phyloP scores from a whole-genome alignment of 345 rosid species.

The Turritis glabra region DNA sequence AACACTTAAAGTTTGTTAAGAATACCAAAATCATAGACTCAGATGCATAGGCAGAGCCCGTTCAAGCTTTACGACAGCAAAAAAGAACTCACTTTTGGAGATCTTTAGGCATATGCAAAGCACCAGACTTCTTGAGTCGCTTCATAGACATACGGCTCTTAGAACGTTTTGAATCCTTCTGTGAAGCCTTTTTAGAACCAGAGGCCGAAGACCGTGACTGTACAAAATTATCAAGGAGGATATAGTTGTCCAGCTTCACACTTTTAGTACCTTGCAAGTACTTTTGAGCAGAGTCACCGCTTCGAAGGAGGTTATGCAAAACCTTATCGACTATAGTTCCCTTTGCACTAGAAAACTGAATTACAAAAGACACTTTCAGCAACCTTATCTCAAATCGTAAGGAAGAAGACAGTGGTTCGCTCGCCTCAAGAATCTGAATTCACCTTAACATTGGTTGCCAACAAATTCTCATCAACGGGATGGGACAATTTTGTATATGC shows the following conservation, averaged over 20 bases:
- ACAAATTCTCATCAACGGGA: constrained; percentile 59
- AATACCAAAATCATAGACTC: not conserved
- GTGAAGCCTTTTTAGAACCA: constrained; percentile 49
- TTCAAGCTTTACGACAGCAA: not conserved
- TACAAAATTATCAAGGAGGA: constrained; percentile 81
- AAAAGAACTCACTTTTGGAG: constrained; percentile 55
- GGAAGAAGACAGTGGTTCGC: not conserved
- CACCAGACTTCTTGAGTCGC: constrained; percentile 67
- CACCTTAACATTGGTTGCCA: constrained; percentile 55
- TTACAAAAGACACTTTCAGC: constrained; percentile 15
- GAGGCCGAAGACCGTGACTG: constrained; percentile 48
- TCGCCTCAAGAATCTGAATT: not conserved
- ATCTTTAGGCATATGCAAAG: constrained; percentile 52
- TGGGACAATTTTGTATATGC: constrained; percentile 53
- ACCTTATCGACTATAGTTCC: constrained; percentile 58
- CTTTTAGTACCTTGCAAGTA: constrained; percentile 72
- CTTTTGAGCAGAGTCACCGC: constrained; percentile 81
- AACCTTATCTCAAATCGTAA: not conserved
- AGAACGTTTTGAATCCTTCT: constrained; percentile 69
- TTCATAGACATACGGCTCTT: constrained; percentile 78
- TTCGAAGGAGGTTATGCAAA: constrained; percentile 71
- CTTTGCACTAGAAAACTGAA: constrained; percentile 57
- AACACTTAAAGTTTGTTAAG: not conserved
- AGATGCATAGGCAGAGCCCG: not conserved
- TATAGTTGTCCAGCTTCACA: constrained; percentile 62